These are phyloP conservation scores for Ganoderma lingzhi DNA, from an alignment of 1,284 basidiomycete genomes.

Conservation along the genomic window DNA sequence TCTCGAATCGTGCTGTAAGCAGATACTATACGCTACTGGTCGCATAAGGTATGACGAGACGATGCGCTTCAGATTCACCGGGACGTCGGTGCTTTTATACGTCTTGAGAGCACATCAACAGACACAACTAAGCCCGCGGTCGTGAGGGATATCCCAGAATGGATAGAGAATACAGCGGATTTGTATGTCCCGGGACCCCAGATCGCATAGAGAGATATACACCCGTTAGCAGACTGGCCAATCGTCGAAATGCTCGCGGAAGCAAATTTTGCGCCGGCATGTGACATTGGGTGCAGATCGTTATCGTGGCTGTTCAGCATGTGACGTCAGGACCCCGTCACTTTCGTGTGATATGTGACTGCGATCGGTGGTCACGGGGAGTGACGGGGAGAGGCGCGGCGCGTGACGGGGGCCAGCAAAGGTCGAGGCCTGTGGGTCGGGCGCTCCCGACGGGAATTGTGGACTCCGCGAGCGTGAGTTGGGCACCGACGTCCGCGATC, in stretches of 20 bases:
- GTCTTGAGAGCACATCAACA: too few species aligned
- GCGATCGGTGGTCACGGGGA: neutral
- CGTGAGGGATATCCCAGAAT: too few species aligned
- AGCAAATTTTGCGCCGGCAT: slow-evolving; percentile 23
- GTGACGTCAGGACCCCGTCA: slow-evolving; percentile 1
- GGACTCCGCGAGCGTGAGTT: slow-evolving; percentile 29
- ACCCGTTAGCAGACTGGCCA: slow-evolving; percentile 11
- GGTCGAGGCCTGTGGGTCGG: neutral
- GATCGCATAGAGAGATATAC: slow-evolving; percentile 20
- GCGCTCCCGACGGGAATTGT: slow-evolving; percentile 24
- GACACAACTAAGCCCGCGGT: too few species aligned
- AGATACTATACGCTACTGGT: too few species aligned
- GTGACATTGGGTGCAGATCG: slow-evolving; percentile 11
- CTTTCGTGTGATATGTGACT: slow-evolving; percentile 1
- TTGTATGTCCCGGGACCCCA: slow-evolving; percentile 19
- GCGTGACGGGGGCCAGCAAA: slow-evolving; percentile 11
- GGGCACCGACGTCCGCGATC: slow-evolving; percentile 32
- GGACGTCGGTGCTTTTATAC: too few species aligned
- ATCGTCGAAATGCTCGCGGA: slow-evolving; percentile 28
- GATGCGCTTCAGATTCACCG: too few species aligned
- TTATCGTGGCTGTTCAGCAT: slow-evolving; percentile 5
- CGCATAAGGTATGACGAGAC: too few species aligned
- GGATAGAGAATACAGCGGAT: neutral
- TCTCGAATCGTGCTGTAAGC: too few species aligned
- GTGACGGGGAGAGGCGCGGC: slow-evolving; percentile 5